Base-by-base conservation (phyloP, 441 rosid genomes). In the Mallotus japonicus region DNA sequence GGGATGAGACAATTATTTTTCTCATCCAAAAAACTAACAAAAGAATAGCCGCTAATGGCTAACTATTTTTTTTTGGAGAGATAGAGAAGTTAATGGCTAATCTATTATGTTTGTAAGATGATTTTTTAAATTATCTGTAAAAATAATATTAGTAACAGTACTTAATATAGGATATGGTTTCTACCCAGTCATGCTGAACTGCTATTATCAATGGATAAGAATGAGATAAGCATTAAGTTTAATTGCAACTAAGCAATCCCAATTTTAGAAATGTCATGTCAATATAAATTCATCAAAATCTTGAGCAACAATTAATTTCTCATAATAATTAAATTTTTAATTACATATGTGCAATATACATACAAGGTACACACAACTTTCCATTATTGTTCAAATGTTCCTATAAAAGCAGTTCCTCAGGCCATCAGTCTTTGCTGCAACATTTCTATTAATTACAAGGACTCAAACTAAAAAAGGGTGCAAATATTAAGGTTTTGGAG, bases 191-290 rank as follows among this genome's bases (percentile, higher is more conserved):
- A 28, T 51, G 55, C 53, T 24, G 16, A 51, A 72, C 12, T 14
- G 17, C 49, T 14, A 28, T 20, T 24, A 9, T 37, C 19, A 15
- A 22, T 16, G 76, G 76, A 73, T 73, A 73, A 73, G 76, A 65
- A 65, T 44, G 17, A 58, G 70, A 60, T 73, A 64, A 55, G 60
- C 47, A 65, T 28, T 16, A 19, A 17, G 0, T 54, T 17, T 54
- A 6, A 54, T 37, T 6, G 12, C 59, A 65, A 55, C 46, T 40
- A 34, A 57, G 15, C 12, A 72, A 37, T 72, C 56, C 70, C 53
- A 42, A 73, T 22, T 54, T 24, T 42, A 56, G 65, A 65, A 28
- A 13, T 53, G 59, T 61, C 65, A 5, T 60, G 17, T 62, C 63
- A 56, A 28, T 57, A 57, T 56, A 69, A 69, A 69, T 67, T 57